A percentile compares a stretch with the other conserved stretches of the same genome.
Conservation (phyloP, 805 yeast species). For the Candida rishiriensis region DNA sequence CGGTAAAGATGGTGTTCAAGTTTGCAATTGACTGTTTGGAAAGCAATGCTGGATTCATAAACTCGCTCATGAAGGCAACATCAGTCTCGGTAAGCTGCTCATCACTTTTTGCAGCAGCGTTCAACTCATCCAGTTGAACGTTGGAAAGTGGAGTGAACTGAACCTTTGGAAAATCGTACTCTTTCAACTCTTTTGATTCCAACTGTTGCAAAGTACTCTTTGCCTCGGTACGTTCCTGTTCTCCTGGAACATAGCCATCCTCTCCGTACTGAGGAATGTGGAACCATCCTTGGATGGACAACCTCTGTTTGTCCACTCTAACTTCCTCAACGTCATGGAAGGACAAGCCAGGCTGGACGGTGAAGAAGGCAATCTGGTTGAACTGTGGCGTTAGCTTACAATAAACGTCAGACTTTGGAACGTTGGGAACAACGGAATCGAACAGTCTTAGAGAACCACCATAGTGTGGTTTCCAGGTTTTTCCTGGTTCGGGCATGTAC, state of each 20-base stretch:
- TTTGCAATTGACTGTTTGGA: constrained; percentile 31
- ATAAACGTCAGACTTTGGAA: constrained; percentile 75
- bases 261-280: constrained; percentile 96
- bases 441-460: constrained; percentile 91
- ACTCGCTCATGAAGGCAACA: constrained; percentile 44
- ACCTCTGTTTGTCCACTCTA: constrained; percentile 79
- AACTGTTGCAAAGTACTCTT: constrained; percentile 73
- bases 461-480: constrained; percentile 81
- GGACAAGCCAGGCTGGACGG: constrained; percentile 92
- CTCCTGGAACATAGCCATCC: constrained; percentile 76
- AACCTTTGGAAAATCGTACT: constrained; percentile 77
- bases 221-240: constrained; percentile 73
- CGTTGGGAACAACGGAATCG: constrained; percentile 83
- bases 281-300: constrained; percentile 98
- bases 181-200: constrained; percentile 71
- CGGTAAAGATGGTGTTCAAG: constrained; percentile 51
- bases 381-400: constrained; percentile 82
- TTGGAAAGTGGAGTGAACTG: constrained; percentile 24
- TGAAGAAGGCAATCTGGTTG: constrained; percentile 93
- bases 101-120: constrained; percentile 22
- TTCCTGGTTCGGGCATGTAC: constrained; percentile 89
- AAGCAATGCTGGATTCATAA: constrained; percentile 52
- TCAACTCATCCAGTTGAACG: constrained; percentile 24
- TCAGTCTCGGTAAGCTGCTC: constrained; percentile 38
- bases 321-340: constrained; percentile 99